A percentile compares a stretch with the other conserved stretches of the same genome.
These are phyloP conservation scores for Leishmania turanica DNA, from an alignment of 208 protist genomes.

Conservation along the genomic window DNA sequence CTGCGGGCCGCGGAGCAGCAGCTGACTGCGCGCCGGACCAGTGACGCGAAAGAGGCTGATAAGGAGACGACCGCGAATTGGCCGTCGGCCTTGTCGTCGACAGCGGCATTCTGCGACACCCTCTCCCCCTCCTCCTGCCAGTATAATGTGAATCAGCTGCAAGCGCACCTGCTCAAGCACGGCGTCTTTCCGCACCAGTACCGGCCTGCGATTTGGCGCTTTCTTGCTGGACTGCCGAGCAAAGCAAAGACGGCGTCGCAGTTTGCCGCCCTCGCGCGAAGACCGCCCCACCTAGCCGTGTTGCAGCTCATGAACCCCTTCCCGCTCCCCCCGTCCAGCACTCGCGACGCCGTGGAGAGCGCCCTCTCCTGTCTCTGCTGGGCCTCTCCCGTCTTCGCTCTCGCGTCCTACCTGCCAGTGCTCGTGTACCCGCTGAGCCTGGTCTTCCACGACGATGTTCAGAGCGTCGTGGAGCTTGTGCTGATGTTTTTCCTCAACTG, in stretches of 20 bases:
- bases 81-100: slow-evolving; percentile 6
- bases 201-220: slow-evolving; percentile 79
- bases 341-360: slow-evolving; percentile 44
- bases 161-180: slow-evolving; percentile 55
- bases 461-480: slow-evolving; percentile 69
- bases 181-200: slow-evolving; percentile 76
- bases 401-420: slow-evolving; percentile 74
- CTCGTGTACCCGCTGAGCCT: slow-evolving; percentile 78
- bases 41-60: not conserved
- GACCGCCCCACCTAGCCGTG: slow-evolving; percentile 55
- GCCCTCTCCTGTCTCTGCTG: slow-evolving; percentile 74
- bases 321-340: slow-evolving; percentile 40
- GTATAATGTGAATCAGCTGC: slow-evolving; percentile 77
- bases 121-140: slow-evolving; percentile 32
- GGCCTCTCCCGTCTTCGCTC: slow-evolving; percentile 67
- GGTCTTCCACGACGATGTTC: slow-evolving; percentile 63
- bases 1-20: not conserved
- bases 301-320: slow-evolving; percentile 63
- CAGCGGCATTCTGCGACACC: slow-evolving; percentile 33
- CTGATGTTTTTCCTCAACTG: slow-evolving; percentile 82
- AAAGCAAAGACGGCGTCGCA: slow-evolving; percentile 48
- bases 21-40: not conserved
- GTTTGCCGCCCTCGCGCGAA: slow-evolving; percentile 68
- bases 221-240: slow-evolving; percentile 69
- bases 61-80: not conserved